A percentile compares a stretch with the other conserved stretches of the same genome.
Conservation (phyloP, 2,329 filamentous ascomycete species). For the Penicillium glabrum region DNA sequence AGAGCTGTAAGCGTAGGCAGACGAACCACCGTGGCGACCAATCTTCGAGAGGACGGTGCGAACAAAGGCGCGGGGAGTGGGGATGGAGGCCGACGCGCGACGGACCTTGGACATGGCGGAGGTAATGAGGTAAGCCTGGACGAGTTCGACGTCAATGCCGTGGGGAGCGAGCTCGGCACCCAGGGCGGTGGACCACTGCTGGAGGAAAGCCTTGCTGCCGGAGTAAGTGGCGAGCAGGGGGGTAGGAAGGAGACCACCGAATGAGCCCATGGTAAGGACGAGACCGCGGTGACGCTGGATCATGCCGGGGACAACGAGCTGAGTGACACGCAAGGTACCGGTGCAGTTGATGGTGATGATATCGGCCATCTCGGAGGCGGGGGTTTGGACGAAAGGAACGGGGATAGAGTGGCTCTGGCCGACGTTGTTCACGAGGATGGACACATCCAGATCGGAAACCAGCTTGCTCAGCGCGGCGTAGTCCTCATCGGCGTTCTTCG, state of each 20-base stretch:
- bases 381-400: slow-evolving; percentile 79
- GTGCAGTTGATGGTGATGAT: slow-evolving; percentile 96
- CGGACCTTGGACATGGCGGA: slow-evolving; percentile 97
- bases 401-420: slow-evolving; percentile 92
- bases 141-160: slow-evolving; percentile 85
- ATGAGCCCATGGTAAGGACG: slow-evolving; percentile 95
- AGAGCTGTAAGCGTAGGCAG: slow-evolving; percentile 77
- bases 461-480: slow-evolving; percentile 71
- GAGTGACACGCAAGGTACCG: slow-evolving; percentile 84
- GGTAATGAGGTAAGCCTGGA: slow-evolving; percentile 89
- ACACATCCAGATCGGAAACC: slow-evolving; percentile 73
- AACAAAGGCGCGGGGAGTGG: slow-evolving; percentile 80
- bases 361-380: slow-evolving; percentile 74
- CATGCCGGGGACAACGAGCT: slow-evolving; percentile 82
- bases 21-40: slow-evolving; percentile 72
- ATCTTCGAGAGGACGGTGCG: slow-evolving; percentile 75
- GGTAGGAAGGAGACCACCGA: slow-evolving; percentile 88
- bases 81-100: slow-evolving; percentile 72
- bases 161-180: slow-evolving; percentile 77
- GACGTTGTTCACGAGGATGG: slow-evolving; percentile 94
- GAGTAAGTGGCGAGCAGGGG: slow-evolving; percentile 94
- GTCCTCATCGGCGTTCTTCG: slow-evolving; percentile 73
- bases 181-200: slow-evolving; percentile 89
- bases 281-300: slow-evolving; percentile 79
- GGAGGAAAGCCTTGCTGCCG: slow-evolving; percentile 95